Percentiles rank a stretch among this genome's conserved stretches.
Evolutionary conservation across 345 rosid species (phyloP).

Genomic region (Garcia nutans): DNA sequence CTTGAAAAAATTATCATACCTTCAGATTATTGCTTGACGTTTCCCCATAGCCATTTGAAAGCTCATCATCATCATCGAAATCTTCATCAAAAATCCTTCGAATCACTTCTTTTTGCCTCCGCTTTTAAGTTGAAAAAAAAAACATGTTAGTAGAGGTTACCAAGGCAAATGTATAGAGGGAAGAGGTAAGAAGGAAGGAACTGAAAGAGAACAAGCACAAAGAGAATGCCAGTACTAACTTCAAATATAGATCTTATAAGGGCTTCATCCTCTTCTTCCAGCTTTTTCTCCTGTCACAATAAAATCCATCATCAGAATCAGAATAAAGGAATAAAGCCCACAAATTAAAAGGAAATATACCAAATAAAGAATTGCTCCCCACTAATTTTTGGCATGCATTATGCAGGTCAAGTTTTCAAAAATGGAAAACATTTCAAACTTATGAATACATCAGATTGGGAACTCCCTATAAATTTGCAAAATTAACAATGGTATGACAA

Average conservation of each 20-base stretch:
- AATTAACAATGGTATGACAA: neutral
- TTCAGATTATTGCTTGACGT: constrained; percentile 19
- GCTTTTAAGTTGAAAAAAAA: constrained; percentile 15
- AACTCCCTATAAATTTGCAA: neutral
- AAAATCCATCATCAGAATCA: neutral
- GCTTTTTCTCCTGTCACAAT: constrained; percentile 45
- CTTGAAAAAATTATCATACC: constrained; percentile 19
- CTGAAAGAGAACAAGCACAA: neutral
- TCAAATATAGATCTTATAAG: constrained; percentile 64
- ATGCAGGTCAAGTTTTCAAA: neutral
- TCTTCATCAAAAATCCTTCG: constrained; percentile 63
- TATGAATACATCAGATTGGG: neutral
- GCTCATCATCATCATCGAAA: constrained; percentile 31
- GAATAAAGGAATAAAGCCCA: neutral
- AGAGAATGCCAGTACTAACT: constrained; percentile 34
- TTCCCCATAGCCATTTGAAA: constrained; percentile 24
- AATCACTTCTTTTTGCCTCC: constrained; percentile 48
- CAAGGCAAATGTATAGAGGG: neutral
- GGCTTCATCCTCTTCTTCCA: constrained; percentile 74
- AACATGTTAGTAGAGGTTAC: constrained; percentile 9
- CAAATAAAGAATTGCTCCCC: neutral
- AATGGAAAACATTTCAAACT: neutral
- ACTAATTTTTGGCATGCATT: neutral
- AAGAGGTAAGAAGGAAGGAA: neutral
- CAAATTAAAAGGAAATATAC: neutral